A percentile compares a stretch with the other conserved stretches of the same genome.
Evolutionary conservation across 2,329 filamentous ascomycete species (phyloP).

Genomic region (Xylaria sp.): DNA sequence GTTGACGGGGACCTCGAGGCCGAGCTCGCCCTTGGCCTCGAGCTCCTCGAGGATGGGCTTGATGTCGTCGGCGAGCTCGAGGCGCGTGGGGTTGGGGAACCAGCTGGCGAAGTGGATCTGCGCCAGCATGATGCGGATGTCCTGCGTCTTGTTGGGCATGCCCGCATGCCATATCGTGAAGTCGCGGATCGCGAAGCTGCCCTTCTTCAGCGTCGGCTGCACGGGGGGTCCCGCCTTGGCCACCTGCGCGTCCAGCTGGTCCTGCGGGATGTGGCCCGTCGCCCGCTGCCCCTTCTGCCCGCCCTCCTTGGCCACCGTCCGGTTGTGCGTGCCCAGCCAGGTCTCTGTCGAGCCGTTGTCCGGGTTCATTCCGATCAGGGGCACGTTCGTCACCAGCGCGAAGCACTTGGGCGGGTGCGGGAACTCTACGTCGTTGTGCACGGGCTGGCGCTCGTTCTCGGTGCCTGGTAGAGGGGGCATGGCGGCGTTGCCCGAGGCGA

Average conservation of each 20-base stretch:
- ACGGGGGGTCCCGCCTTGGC: constrained; percentile 54
- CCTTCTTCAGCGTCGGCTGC: constrained; percentile 64
- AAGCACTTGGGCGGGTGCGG: constrained; percentile 65
- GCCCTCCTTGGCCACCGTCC: constrained; percentile 54
- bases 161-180: constrained; percentile 72
- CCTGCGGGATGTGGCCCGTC: constrained; percentile 61
- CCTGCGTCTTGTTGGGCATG: constrained; percentile 66
- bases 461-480: constrained; percentile 60
- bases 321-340: constrained; percentile 67
- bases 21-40: constrained; percentile 46
- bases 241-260: constrained; percentile 54
- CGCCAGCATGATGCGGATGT: constrained; percentile 70
- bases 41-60: constrained; percentile 56
- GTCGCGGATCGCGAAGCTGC: constrained; percentile 68
- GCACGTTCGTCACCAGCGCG: constrained; percentile 65
- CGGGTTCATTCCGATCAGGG: constrained; percentile 61
- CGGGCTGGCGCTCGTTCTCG: constrained; percentile 61
- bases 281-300: constrained; percentile 61
- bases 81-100: constrained; percentile 67
- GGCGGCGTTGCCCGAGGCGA: constrained; percentile 68
- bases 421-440: constrained; percentile 71
- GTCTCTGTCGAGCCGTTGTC: constrained; percentile 67
- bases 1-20: constrained; percentile 62
- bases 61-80: constrained; percentile 64
- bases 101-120: constrained; percentile 69